Evolutionary conservation across 768 basidiomycete species (phyloP), one percentile per base, ranked within the genome.

Genomic region (Boletus rubropictus): DNA sequence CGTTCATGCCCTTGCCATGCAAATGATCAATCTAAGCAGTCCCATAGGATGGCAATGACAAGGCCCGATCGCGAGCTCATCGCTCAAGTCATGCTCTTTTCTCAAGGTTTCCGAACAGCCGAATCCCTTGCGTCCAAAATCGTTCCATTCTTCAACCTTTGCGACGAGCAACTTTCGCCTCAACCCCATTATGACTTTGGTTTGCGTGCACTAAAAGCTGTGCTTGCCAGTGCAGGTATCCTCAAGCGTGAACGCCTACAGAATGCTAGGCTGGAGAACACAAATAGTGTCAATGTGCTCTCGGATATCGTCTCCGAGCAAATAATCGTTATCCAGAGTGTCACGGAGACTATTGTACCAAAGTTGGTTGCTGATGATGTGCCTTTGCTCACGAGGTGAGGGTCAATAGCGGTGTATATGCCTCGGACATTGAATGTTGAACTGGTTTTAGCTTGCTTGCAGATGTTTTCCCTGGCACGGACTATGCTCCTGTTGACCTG

Each of bases 141-240:
- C 49, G 96, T 99, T 10, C 96, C 96, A 0, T 98, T 99, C 76
- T 99, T 99, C 79, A 95, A 95, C 65, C 85, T 99, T 46, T 99
- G 96, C 54, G 86, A 93, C 50, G 96, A 98, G 58, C 95, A 98
- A 56, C 78, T 98, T 18, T 98, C 96, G 1, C 82, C 89, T 20
- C 96, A 99, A 59, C 92, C 94, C 2, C 96, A 99, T 71, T 99
- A 99, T 62, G 96, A 99, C 72, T 99, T 99, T 60, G 96, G 96
- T 70, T 76, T 99, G 27, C 90, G 96, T 53, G 96, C 96, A 4
- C 75, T 99, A 47, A 99, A 99, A 65, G 89, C 96, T 24, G 96
- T 99, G 5, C 76, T 99, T 24, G 84, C 91, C 12, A 96, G 92
- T 62, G 96, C 96, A 36, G 96, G 96, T 79, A 94, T 96, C 51